Evolutionary conservation across 2,329 filamentous ascomycete genomes (phyloP).

Genomic region (Fusarium sp.): DNA sequence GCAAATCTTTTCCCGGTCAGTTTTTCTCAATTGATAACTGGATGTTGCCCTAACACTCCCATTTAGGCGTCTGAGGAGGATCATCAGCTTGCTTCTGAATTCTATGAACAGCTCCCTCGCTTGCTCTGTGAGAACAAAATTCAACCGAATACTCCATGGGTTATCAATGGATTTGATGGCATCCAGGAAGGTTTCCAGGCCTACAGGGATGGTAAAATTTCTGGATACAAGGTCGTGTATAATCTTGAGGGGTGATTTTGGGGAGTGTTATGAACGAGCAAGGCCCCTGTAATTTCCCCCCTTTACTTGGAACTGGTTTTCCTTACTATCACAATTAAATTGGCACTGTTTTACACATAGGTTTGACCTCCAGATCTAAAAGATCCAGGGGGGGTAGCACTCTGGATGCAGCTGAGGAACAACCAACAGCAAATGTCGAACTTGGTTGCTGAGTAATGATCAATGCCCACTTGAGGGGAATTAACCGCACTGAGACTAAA

Average conservation of each 20-base stretch:
- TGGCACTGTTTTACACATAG: no score
- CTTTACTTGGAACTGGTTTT: background rate
- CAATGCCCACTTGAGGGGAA: background rate
- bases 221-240: background rate
- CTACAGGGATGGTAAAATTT: constrained; percentile 6
- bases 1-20: background rate
- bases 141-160: background rate
- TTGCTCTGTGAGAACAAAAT: background rate
- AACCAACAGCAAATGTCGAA: background rate
- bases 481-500: background rate
- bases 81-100: background rate
- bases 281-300: no score
- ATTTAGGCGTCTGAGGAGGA: background rate
- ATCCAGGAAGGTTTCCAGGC: constrained; percentile 2
- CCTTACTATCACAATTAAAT: background rate
- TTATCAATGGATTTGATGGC: background rate
- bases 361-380: background rate
- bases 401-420: background rate
- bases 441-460: background rate
- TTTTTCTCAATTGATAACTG: background rate
- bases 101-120: background rate
- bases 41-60: no score
- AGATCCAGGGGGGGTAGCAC: background rate
- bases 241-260: background rate
- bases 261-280: background rate